phyloP scores from a whole-genome alignment of 345 rosid genomes.

The Gossypium turneri region DNA sequence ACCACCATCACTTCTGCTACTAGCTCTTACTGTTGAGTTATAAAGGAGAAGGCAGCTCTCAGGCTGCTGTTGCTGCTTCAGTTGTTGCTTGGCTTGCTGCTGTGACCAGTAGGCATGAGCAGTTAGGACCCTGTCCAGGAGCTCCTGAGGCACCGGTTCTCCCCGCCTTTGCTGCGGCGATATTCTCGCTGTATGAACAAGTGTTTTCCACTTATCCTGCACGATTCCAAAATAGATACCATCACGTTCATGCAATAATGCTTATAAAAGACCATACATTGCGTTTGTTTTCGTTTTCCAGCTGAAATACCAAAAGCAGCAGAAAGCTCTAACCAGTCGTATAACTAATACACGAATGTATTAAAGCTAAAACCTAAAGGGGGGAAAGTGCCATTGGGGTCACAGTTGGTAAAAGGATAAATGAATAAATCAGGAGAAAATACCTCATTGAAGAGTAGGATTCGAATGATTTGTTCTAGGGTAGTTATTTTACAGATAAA shows the following conservation, averaged over 20 bases:
- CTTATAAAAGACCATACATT: constrained; percentile 3
- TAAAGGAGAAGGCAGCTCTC: constrained; percentile 58
- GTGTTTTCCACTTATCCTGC: constrained; percentile 99
- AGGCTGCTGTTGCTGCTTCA: constrained; percentile 38
- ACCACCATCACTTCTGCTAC: constrained; percentile 14
- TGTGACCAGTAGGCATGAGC: constrained; percentile 96
- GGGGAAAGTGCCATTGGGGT: not conserved
- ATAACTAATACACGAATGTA: not conserved
- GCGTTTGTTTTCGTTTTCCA: not conserved
- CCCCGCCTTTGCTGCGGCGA: constrained; percentile 98
- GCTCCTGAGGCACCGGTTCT: constrained; percentile 96
- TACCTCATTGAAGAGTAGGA: constrained; percentile 1
- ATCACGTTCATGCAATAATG: not conserved
- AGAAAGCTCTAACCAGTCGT: not conserved
- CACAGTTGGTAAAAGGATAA: not conserved
- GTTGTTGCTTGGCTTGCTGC: constrained; percentile 74
- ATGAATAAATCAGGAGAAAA: not conserved
- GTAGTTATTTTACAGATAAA: constrained; percentile 19
- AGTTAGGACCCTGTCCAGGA: constrained; percentile 75
- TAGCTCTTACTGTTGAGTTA: not conserved
- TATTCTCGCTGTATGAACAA: constrained; percentile 96
- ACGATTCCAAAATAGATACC: constrained; percentile 7
- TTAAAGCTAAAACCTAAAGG: not conserved
- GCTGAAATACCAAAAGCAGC: not conserved
- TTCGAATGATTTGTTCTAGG: constrained; percentile 21